Evolutionary conservation across 768 basidiomycete species (phyloP).

Genomic region (Cyclocybe aegerita): DNA sequence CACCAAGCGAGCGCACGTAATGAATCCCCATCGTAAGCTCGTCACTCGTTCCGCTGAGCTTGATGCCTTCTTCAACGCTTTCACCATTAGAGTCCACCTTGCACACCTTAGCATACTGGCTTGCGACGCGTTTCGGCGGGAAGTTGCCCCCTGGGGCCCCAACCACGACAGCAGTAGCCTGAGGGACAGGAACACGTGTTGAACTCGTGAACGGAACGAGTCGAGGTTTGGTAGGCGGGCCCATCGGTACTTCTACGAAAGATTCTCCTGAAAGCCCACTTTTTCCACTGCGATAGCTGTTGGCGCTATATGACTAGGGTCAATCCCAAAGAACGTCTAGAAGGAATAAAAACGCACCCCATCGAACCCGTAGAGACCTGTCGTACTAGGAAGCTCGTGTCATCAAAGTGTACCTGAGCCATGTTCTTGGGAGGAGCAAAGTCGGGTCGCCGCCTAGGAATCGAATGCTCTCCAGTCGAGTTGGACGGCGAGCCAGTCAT

Average conservation of each 20-base stretch:
- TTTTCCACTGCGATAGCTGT: constrained; percentile 49
- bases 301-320: constrained; percentile 37
- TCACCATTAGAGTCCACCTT: constrained; percentile 20
- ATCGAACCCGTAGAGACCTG: constrained; percentile 35
- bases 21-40: constrained; percentile 69
- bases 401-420: constrained; percentile 40
- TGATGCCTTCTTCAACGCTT: constrained; percentile 30
- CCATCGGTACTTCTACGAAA: constrained; percentile 26
- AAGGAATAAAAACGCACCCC: constrained; percentile 16
- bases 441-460: constrained; percentile 66
- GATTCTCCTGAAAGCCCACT: constrained; percentile 41
- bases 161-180: constrained; percentile 34
- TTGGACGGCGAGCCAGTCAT: constrained; percentile 61
- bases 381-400: constrained; percentile 28
- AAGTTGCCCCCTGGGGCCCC: constrained; percentile 24
- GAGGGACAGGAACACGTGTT: constrained; percentile 62
- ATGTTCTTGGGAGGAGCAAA: constrained; percentile 61
- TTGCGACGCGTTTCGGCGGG: constrained; percentile 48
- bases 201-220: constrained; percentile 73
- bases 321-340: neutral
- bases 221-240: constrained; percentile 47
- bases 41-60: constrained; percentile 49
- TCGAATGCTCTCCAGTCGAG: constrained; percentile 64
- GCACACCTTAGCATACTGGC: constrained; percentile 65
- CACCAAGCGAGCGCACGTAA: constrained; percentile 70